A percentile compares a stretch with the other conserved stretches of the same genome.
phyloP scores from a whole-genome alignment of 2,329 filamentous ascomycete species.

The Teratosphaeria nubilosa region DNA sequence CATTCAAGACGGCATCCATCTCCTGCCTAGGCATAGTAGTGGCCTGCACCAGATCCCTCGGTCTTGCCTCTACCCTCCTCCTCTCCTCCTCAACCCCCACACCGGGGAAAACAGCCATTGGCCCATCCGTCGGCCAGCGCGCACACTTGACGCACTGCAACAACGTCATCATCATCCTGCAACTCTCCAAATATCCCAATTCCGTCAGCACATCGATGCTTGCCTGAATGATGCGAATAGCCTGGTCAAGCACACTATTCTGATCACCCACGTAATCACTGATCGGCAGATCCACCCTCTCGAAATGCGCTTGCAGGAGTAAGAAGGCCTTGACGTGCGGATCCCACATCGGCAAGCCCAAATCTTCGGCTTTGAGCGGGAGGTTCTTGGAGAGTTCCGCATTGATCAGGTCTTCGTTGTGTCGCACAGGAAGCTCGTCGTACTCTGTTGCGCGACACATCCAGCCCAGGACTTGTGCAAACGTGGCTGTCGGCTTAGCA shows the following conservation, averaged over 20 bases:
- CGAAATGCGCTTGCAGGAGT: slow-evolving; percentile 89
- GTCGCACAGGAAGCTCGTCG: slow-evolving; percentile 91
- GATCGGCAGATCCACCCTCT: slow-evolving; percentile 82
- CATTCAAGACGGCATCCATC: slow-evolving; percentile 32
- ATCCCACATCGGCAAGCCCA: slow-evolving; percentile 89
- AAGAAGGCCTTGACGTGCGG: slow-evolving; percentile 95
- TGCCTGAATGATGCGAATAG: slow-evolving; percentile 92
- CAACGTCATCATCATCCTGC: slow-evolving; percentile 69
- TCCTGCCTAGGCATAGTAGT: slow-evolving; percentile 23
- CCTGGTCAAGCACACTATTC: slow-evolving; percentile 78
- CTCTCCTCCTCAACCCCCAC: slow-evolving; percentile 41
- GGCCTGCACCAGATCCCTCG: slow-evolving; percentile 30
- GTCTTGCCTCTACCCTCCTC: slow-evolving; percentile 29
- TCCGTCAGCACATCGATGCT: slow-evolving; percentile 90
- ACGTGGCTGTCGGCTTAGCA: slow-evolving; percentile 63
- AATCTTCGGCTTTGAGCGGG: slow-evolving; percentile 53
- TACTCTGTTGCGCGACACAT: slow-evolving; percentile 92
- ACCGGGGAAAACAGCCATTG: slow-evolving; percentile 69
- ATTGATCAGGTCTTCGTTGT: slow-evolving; percentile 98
- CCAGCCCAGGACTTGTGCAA: slow-evolving; percentile 79
- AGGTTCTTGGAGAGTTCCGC: slow-evolving; percentile 75
- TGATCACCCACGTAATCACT: slow-evolving; percentile 96
- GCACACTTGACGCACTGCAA: slow-evolving; percentile 89
- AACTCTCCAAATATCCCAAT: slow-evolving; percentile 69
- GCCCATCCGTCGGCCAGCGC: slow-evolving; percentile 76